phyloP scores from a whole-genome alignment of 345 rosid genomes.

The Nephelium lappaceum region DNA sequence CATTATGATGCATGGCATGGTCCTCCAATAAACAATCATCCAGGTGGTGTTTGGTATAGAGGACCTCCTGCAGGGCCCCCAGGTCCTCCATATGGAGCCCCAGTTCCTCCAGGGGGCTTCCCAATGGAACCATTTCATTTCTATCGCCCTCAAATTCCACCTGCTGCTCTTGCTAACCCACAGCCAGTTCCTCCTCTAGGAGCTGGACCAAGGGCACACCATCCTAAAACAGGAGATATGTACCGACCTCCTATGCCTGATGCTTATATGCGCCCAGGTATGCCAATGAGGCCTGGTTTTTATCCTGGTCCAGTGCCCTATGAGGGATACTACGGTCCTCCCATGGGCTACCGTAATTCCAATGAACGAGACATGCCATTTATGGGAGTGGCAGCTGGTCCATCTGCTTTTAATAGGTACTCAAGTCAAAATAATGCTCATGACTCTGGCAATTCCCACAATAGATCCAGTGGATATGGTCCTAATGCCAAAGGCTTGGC shows the following conservation, averaged over 20 bases:
- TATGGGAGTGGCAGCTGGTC: constrained; percentile 75
- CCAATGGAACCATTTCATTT: constrained; percentile 86
- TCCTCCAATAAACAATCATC: constrained; percentile 80
- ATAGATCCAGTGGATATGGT: constrained; percentile 63
- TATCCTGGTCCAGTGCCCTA: constrained; percentile 74
- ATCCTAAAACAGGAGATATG: constrained; percentile 66
- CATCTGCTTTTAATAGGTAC: constrained; percentile 52
- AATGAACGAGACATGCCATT: constrained; percentile 73
- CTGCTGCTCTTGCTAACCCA: constrained; percentile 51
- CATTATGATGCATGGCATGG: constrained; percentile 82
- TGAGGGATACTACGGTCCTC: constrained; percentile 85
- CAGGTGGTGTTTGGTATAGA: constrained; percentile 89
- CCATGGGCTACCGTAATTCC: constrained; percentile 70
- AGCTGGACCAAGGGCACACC: constrained; percentile 79
- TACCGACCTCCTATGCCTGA: constrained; percentile 82
- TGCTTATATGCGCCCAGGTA: constrained; percentile 69
- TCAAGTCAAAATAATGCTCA: constrained; percentile 57
- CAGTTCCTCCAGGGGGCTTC: constrained; percentile 80
- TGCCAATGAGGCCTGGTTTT: constrained; percentile 91
- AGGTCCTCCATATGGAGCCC: constrained; percentile 74
- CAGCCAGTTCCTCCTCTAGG: constrained; percentile 62
- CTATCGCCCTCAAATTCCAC: constrained; percentile 68
- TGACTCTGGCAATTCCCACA: constrained; percentile 49
- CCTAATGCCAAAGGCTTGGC: constrained; percentile 42
- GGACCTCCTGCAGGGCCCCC: constrained; percentile 83